A percentile compares a stretch with the other conserved stretches of the same genome.
phyloP scores from a whole-genome alignment of 148 eudicot genomes.

The Oxyria digyna region DNA sequence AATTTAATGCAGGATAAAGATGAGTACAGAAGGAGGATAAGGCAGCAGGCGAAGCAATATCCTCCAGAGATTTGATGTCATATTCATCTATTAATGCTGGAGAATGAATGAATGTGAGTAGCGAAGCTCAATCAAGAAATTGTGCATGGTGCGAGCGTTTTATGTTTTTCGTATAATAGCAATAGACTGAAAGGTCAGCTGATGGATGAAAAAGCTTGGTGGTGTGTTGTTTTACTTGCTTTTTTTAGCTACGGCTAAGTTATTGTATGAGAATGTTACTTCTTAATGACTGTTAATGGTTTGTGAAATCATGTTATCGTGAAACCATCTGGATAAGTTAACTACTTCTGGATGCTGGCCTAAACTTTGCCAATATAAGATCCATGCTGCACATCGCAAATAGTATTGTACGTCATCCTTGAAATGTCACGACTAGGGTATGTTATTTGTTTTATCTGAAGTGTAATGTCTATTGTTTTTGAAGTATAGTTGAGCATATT shows the following conservation, averaged over 20 bases:
- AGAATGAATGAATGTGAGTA: neutral
- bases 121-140: neutral
- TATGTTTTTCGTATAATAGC: neutral
- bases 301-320: neutral
- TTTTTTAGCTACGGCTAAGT: neutral
- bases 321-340: neutral
- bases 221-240: neutral
- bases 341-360: neutral
- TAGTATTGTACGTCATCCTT: no score
- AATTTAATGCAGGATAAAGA: constrained; percentile 41
- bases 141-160: constrained; percentile 2
- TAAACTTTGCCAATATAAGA: neutral
- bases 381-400: no score
- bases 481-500: neutral
- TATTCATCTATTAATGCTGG: neutral
- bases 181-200: constrained; percentile 1
- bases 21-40: constrained; percentile 76
- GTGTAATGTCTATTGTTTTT: neutral
- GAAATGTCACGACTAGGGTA: no score
- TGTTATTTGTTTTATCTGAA: neutral
- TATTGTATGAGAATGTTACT: neutral
- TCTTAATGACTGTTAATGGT: neutral
- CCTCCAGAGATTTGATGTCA: constrained; percentile 35
- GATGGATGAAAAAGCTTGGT: constrained; percentile 1
- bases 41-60: constrained; percentile 56